phyloP scores from a whole-genome alignment of 2,329 filamentous ascomycete species.

The Akanthomyces dipterigenus region DNA sequence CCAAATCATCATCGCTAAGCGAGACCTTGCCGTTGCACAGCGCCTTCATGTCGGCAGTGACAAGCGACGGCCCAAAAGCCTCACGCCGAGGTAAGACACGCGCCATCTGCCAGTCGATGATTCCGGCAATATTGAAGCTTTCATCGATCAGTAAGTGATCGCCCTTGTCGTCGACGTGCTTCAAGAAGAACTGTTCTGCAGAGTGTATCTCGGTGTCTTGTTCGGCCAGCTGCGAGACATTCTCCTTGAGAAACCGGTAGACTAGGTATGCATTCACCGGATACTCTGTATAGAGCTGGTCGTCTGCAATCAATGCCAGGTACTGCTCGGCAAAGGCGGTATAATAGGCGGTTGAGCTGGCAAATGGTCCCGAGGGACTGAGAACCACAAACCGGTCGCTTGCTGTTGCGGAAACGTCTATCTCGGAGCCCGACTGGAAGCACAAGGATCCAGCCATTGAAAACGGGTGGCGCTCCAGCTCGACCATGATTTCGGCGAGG shows the following conservation, averaged over 20 bases:
- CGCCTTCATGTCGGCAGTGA: slow-evolving; percentile 14
- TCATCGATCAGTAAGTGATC: slow-evolving; percentile 42
- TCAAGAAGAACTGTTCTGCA: neutral
- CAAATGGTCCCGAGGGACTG: slow-evolving; percentile 16
- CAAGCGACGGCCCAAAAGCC: slow-evolving; percentile 15
- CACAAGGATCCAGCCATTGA: slow-evolving; percentile 20
- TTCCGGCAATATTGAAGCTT: slow-evolving; percentile 38
- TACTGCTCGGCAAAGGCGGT: slow-evolving; percentile 19
- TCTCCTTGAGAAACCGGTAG: slow-evolving; percentile 31
- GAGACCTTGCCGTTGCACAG: slow-evolving; percentile 12
- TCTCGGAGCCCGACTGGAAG: slow-evolving; percentile 8
- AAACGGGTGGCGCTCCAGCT: slow-evolving; percentile 21
- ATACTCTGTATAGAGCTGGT: slow-evolving; percentile 22
- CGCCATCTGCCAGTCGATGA: slow-evolving; percentile 37
- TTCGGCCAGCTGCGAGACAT: slow-evolving; percentile 1
- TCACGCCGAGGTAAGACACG: slow-evolving; percentile 17
- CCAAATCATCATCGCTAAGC: no score
- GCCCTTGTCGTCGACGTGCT: slow-evolving; percentile 35
- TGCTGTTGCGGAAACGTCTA: slow-evolving; percentile 18
- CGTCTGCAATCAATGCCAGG: slow-evolving; percentile 23
- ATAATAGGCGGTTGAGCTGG: slow-evolving; percentile 17
- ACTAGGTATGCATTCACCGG: slow-evolving; percentile 26
- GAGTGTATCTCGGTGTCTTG: neutral
- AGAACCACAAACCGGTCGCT: slow-evolving; percentile 24
- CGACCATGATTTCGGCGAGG: slow-evolving; percentile 22